phyloP scores from a whole-genome alignment of 371 early-diverging fungal genomes.

The Syncephalastrum sp. region DNA sequence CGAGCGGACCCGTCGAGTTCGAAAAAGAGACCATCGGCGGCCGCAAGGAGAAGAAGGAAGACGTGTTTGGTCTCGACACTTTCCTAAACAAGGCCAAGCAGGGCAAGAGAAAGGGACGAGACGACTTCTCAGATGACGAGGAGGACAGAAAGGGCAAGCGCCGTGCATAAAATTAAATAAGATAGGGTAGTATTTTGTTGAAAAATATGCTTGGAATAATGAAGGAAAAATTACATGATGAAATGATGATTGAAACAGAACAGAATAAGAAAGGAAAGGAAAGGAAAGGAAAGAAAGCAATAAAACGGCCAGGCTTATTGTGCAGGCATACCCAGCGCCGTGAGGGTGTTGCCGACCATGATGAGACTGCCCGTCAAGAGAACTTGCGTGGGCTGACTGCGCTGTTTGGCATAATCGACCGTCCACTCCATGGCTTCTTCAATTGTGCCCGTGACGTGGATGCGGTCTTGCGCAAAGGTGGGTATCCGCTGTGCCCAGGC shows the following conservation, averaged over 20 bases:
- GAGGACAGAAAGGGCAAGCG: slow-evolving; percentile 22
- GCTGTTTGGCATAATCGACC: slow-evolving; percentile 35
- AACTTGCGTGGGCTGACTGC: slow-evolving; percentile 47
- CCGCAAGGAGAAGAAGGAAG: slow-evolving; percentile 21
- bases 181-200: too few relatives aligned
- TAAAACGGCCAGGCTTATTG: slow-evolving; percentile 14
- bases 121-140: slow-evolving; percentile 24
- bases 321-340: slow-evolving; percentile 54
- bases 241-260: too few relatives aligned
- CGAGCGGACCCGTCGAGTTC: slow-evolving; percentile 91
- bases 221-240: too few relatives aligned
- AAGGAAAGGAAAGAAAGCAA: background rate
- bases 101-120: slow-evolving; percentile 41
- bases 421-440: slow-evolving; percentile 75
- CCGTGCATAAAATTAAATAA: slow-evolving; percentile 7
- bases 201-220: too few relatives aligned
- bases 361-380: slow-evolving; percentile 94
- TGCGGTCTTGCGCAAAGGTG: slow-evolving; percentile 24
- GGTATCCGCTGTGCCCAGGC: slow-evolving; percentile 50
- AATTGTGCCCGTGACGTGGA: slow-evolving; percentile 60
- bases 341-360: slow-evolving; percentile 85
- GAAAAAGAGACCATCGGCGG: slow-evolving; percentile 66
- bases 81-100: slow-evolving; percentile 59
- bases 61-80: slow-evolving; percentile 63
- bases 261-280: too few relatives aligned